Percentiles rank a stretch among this genome's conserved stretches.
These are phyloP conservation scores for Chlamydomonas incerta DNA, from an alignment of 139 green algal species.

Conservation along the genomic window DNA sequence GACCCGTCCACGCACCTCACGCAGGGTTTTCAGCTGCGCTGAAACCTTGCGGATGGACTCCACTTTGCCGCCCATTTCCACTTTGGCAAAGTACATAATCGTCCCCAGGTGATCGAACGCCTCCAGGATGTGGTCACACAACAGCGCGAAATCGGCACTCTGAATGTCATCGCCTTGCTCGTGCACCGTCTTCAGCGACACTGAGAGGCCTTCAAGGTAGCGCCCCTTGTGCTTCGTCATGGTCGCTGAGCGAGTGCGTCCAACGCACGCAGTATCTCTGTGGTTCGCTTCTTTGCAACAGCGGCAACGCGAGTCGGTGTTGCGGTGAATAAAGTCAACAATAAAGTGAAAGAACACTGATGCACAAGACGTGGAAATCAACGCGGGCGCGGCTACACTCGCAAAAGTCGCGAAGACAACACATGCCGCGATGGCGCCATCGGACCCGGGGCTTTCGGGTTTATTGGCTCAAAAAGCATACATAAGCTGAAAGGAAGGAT, in stretches of 20 bases:
- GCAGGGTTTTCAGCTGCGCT: slow-evolving; percentile 19
- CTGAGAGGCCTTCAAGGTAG: slow-evolving; percentile 13
- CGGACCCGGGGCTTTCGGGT: too few species aligned
- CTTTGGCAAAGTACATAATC: slow-evolving; percentile 48
- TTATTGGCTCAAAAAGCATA: too few species aligned
- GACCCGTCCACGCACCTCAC: background rate
- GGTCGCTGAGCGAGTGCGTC: background rate
- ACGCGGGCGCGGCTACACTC: too few species aligned
- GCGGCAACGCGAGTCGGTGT: too few species aligned
- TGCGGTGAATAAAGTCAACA: too few species aligned
- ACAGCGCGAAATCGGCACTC: background rate
- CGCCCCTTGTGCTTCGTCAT: background rate
- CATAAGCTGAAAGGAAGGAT: too few species aligned
- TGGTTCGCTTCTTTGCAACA: background rate
- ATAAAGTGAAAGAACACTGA: too few species aligned
- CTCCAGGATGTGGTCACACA: slow-evolving; percentile 40
- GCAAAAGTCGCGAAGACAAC: too few species aligned
- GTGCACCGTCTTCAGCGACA: background rate
- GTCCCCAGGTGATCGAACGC: slow-evolving; percentile 29
- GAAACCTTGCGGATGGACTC: slow-evolving; percentile 33
- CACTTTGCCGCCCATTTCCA: slow-evolving; percentile 49
- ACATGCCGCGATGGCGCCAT: too few species aligned
- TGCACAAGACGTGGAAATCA: too few species aligned
- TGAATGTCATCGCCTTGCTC: background rate
- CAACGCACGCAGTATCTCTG: too few species aligned